Evolutionary conservation across 2,329 filamentous ascomycete species (phyloP).

Genomic region (Whalleya microplaca): DNA sequence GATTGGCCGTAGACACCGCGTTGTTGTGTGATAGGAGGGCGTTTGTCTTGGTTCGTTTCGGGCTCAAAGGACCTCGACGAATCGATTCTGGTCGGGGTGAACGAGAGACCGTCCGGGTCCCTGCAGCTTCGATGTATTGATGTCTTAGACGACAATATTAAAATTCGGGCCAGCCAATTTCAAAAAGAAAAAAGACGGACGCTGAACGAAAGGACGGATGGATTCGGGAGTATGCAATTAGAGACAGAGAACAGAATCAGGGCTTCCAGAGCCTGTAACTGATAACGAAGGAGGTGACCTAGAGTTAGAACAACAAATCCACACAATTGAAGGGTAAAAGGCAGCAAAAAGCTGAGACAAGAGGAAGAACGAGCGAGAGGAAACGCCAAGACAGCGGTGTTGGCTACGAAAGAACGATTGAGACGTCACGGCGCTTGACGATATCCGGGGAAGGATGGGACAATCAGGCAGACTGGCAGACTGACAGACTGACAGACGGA

Average conservation of each 20-base stretch:
- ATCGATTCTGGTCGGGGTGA: constrained; percentile 23
- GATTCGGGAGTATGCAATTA: constrained; percentile 8
- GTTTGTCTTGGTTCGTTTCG: constrained; percentile 24
- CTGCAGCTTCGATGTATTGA: constrained; percentile 21
- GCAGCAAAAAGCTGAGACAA: constrained; percentile 22
- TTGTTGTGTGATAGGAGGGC: constrained; percentile 10
- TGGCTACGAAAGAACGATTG: not conserved
- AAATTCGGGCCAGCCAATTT: constrained; percentile 20
- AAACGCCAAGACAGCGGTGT: constrained; percentile 1
- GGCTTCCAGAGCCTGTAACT: constrained; percentile 28
- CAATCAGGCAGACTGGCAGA: not conserved
- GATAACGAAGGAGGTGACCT: constrained; percentile 18
- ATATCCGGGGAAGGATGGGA: not conserved
- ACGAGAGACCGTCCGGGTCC: constrained; percentile 15
- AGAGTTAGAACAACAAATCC: constrained; percentile 8
- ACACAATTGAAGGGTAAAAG: constrained; percentile 20
- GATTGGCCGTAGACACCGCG: constrained; percentile 14
- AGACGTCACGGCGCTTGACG: constrained; percentile 19
- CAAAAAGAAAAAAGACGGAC: constrained; percentile 1
- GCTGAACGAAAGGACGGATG: constrained; percentile 13
- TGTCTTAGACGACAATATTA: constrained; percentile 22
- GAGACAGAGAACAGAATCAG: constrained; percentile 17
- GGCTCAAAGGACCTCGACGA: constrained; percentile 22
- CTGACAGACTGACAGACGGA: no score
- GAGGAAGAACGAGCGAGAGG: constrained; percentile 7